phyloP scores from a whole-genome alignment of 495 filamentous ascomycete species.

The Neurospora discreta region DNA sequence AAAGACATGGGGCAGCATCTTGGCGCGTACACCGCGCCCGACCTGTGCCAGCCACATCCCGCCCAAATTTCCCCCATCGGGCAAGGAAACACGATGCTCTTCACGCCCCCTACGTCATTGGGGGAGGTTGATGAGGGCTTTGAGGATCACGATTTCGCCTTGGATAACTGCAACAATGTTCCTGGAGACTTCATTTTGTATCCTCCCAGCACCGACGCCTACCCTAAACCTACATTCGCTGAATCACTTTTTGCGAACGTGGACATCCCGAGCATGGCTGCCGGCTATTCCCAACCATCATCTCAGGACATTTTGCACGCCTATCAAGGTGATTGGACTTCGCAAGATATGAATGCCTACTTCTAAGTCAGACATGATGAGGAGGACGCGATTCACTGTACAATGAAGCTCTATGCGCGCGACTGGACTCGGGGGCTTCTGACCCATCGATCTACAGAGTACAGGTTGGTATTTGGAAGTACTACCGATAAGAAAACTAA shows the following conservation, averaged over 20 bases:
- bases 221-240: slow-evolving; percentile 21
- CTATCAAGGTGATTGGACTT: slow-evolving; percentile 31
- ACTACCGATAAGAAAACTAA: neutral
- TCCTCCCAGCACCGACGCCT: slow-evolving; percentile 9
- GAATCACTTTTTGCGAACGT: slow-evolving; percentile 24
- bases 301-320: slow-evolving; percentile 27
- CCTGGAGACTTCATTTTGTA: slow-evolving; percentile 24
- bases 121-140: slow-evolving; percentile 35
- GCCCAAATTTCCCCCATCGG: slow-evolving; percentile 51
- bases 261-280: slow-evolving; percentile 26
- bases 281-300: slow-evolving; percentile 29
- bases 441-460: neutral
- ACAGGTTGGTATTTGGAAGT: neutral
- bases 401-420: neutral
- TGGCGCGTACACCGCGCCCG: slow-evolving; percentile 19
- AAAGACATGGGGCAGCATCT: slow-evolving; percentile 30
- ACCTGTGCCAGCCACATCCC: slow-evolving; percentile 25
- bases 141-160: slow-evolving; percentile 26
- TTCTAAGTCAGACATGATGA: slow-evolving; percentile 1
- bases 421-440: neutral
- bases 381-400: neutral
- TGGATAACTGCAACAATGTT: slow-evolving; percentile 10
- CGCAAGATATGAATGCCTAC: slow-evolving; percentile 23
- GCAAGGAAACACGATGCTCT: slow-evolving; percentile 54
- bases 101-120: slow-evolving; percentile 43